Evolutionary conservation across 1,139 yeast genomes (phyloP).

Genomic region (Sugiyamaella grinbergsii): DNA sequence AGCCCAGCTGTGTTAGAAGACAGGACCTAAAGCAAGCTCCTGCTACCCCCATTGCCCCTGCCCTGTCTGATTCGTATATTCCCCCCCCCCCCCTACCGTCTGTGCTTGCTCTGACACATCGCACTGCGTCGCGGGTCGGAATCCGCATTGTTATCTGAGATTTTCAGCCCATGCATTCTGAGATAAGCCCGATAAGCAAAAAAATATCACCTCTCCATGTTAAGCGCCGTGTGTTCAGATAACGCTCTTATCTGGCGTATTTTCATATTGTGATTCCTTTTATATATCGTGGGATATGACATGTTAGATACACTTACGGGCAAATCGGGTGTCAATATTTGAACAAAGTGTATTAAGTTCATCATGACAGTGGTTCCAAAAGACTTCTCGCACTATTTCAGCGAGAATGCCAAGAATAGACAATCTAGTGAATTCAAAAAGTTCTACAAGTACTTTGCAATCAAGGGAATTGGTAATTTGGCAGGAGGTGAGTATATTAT

Average conservation of each 20-base stretch:
- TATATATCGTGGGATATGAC: background rate
- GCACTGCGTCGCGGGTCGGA: background rate
- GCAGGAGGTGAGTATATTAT: constrained; percentile 50
- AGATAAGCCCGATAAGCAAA: constrained; percentile 9
- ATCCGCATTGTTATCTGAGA: constrained; percentile 11
- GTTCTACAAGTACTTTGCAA: constrained; percentile 69
- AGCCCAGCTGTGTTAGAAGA: too few species aligned
- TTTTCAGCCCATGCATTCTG: background rate
- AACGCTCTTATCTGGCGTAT: background rate
- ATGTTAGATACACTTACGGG: background rate
- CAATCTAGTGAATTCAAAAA: constrained; percentile 69
- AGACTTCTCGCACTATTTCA: constrained; percentile 68
- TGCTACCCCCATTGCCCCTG: too few species aligned
- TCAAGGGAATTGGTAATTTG: constrained; percentile 72
- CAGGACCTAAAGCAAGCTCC: too few species aligned
- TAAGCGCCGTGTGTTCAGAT: constrained; percentile 11
- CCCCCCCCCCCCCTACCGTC: too few species aligned
- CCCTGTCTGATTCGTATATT: too few species aligned
- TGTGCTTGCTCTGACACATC: background rate
- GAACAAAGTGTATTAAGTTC: background rate
- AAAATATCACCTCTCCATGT: background rate
- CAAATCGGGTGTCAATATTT: background rate
- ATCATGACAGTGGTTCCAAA: constrained; percentile 23
- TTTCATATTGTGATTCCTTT: background rate
- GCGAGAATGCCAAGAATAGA: constrained; percentile 69